These are phyloP conservation scores for Diospyros lotus DNA, from an alignment of 148 eudicot species.

Conservation along the genomic window DNA sequence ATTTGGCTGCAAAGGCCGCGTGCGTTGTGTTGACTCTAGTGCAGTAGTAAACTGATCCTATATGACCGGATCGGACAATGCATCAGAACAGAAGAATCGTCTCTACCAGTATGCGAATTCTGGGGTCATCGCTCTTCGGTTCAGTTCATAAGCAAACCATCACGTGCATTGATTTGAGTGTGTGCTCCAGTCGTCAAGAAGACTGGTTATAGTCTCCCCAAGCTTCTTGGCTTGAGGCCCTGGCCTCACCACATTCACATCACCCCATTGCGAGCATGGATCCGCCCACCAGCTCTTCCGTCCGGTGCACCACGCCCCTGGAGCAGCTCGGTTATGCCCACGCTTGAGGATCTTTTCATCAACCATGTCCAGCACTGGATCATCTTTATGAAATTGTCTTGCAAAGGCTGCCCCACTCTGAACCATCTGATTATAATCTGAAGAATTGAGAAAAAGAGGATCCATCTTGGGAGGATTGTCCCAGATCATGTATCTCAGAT, in stretches of 20 bases:
- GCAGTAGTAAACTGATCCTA: no score
- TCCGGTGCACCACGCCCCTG: conserved; percentile 93
- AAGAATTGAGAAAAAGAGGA: conserved; percentile 52
- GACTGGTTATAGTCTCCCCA: conserved; percentile 40
- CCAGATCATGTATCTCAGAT: conserved; percentile 90
- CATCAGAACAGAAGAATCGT: no score
- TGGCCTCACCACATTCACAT: conserved; percentile 58
- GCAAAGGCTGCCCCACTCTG: conserved; percentile 94
- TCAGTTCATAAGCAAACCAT: background rate
- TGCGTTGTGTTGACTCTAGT: no score
- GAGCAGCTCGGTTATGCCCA: conserved; percentile 48
- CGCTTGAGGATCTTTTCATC: conserved; percentile 74
- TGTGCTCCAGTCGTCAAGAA: conserved; percentile 47
- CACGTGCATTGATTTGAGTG: conserved; percentile 71
- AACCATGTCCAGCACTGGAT: conserved; percentile 61
- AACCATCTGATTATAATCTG: conserved; percentile 66
- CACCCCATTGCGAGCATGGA: conserved; percentile 73
- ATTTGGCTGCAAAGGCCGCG: no score
- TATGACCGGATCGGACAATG: no score
- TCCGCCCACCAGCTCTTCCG: conserved; percentile 54
- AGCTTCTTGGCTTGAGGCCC: conserved; percentile 61
- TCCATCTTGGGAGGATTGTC: conserved; percentile 97
- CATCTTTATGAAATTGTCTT: conserved; percentile 59
- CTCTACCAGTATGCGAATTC: no score
- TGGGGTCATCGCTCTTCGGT: no score